These are phyloP conservation scores for Xerocomus minutiporus DNA, from an alignment of 1,284 basidiomycete species.

Conservation along the genomic window DNA sequence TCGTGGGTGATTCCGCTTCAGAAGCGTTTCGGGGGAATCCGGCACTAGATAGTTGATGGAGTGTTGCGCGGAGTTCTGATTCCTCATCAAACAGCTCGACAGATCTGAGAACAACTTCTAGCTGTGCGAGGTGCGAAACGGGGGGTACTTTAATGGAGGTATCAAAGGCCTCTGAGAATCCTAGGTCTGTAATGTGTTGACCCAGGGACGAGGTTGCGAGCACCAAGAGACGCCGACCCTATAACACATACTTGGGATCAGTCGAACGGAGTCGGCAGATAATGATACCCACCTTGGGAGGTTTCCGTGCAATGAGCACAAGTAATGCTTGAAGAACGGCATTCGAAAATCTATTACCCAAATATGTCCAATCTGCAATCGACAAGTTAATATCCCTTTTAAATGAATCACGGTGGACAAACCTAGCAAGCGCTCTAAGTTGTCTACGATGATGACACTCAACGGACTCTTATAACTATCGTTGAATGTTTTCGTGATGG, in stretches of 20 bases:
- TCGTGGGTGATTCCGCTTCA: constrained; percentile 39
- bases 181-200: constrained; percentile 86
- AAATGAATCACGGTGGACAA: constrained; percentile 21
- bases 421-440: constrained; percentile 86
- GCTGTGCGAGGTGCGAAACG: constrained; percentile 66
- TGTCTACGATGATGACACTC: constrained; percentile 97
- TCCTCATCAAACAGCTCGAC: constrained; percentile 70
- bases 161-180: constrained; percentile 86
- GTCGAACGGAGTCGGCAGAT: background rate
- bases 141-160: constrained; percentile 85
- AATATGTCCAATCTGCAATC: constrained; percentile 87
- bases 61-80: constrained; percentile 56
- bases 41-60: constrained; percentile 70
- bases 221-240: constrained; percentile 89
- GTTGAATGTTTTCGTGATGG: constrained; percentile 91
- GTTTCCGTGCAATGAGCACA: constrained; percentile 84
- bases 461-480: constrained; percentile 98
- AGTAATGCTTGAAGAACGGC: constrained; percentile 88
- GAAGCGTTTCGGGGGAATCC: constrained; percentile 59
- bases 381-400: constrained; percentile 1
- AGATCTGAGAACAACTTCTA: constrained; percentile 81
- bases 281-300: constrained; percentile 72
- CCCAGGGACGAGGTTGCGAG: constrained; percentile 91
- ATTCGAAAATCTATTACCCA: constrained; percentile 96
- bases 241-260: constrained; percentile 9